These are phyloP conservation scores for Silene uniflora DNA, from an alignment of 148 eudicot genomes.

Conservation along the genomic window DNA sequence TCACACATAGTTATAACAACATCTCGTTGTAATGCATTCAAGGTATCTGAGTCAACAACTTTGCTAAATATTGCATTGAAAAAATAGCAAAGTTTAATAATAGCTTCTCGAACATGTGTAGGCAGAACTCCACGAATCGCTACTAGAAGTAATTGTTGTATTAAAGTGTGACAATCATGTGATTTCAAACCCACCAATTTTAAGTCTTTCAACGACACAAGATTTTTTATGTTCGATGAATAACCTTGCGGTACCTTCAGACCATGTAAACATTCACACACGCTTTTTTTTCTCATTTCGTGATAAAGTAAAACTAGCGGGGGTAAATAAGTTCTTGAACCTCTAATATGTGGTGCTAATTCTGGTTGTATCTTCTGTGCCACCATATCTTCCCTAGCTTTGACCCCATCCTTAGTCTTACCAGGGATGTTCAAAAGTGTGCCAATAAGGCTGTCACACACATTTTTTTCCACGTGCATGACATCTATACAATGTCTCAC, in stretches of 20 bases:
- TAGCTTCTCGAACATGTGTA: no score
- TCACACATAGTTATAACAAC: not conserved
- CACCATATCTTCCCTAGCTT: slow-evolving; percentile 4
- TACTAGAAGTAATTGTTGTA: no score
- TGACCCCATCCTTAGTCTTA: not conserved
- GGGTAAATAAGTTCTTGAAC: slow-evolving; percentile 1
- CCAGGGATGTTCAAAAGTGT: no score
- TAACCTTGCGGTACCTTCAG: not conserved
- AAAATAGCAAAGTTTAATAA: no score
- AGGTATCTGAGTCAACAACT: not conserved
- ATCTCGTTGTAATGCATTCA: not conserved
- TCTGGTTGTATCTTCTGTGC: not conserved
- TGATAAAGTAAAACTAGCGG: not conserved
- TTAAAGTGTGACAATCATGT: slow-evolving; percentile 4
- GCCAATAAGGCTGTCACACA: no score
- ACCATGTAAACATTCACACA: not conserved
- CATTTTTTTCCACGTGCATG: no score
- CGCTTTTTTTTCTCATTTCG: not conserved
- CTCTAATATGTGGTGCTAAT: not conserved
- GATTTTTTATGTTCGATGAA: slow-evolving; percentile 8
- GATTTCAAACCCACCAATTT: no score
- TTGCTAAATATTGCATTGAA: slow-evolving; percentile 3
- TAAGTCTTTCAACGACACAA: not conserved
- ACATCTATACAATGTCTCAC: no score
- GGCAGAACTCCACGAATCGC: no score